phyloP scores from a whole-genome alignment of 306 rosid species.

The Morella rubra region DNA sequence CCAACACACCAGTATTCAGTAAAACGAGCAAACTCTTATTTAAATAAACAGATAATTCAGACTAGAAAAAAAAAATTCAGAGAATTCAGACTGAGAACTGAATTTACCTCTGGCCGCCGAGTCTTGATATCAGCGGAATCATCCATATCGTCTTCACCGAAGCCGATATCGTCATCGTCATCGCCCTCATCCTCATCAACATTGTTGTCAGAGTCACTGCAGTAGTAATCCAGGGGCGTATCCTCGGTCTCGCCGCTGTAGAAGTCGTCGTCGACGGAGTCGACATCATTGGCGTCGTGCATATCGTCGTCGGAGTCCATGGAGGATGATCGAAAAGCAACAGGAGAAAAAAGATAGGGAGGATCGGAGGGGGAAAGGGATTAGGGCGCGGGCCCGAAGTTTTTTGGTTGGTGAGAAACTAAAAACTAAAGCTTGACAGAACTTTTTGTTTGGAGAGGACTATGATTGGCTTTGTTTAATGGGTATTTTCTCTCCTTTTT shows the following conservation, averaged over 20 bases:
- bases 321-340: neutral
- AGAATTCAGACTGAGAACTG: slow-evolving; percentile 6
- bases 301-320: slow-evolving; percentile 93
- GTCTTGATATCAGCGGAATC: slow-evolving; percentile 53
- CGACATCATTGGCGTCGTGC: slow-evolving; percentile 80
- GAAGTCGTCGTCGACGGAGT: slow-evolving; percentile 72
- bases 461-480: neutral
- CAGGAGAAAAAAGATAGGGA: neutral
- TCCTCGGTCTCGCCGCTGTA: slow-evolving; percentile 74
- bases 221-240: slow-evolving; percentile 50
- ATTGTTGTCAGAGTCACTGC: slow-evolving; percentile 36
- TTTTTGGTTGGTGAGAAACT: neutral
- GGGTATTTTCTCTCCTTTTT: neutral
- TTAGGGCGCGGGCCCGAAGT: neutral
- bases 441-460: neutral
- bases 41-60: neutral
- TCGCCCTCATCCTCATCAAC: slow-evolving; percentile 25
- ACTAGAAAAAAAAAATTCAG: no score
- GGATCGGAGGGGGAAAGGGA: neutral
- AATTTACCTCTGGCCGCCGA: slow-evolving; percentile 65
- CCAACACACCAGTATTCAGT: neutral
- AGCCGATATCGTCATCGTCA: slow-evolving; percentile 33
- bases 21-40: neutral
- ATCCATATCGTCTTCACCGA: slow-evolving; percentile 43
- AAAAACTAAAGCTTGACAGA: neutral